Base-by-base conservation (phyloP, 768 basidiomycete genomes). In the Lactarius vividus region DNA sequence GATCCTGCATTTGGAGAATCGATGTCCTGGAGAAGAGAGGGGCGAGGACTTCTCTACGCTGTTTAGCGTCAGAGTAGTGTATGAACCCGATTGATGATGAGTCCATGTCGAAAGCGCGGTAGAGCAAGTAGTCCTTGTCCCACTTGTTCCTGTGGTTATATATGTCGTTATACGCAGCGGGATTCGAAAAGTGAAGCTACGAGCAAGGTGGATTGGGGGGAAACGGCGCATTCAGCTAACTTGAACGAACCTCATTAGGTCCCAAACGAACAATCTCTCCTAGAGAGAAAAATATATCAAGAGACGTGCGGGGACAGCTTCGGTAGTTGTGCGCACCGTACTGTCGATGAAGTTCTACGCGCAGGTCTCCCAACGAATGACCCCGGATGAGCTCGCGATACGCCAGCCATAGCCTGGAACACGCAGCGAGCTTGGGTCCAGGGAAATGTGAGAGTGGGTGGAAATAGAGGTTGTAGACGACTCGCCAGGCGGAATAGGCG, bases 71-170 rank as follows among this genome's bases (percentile, higher is more conserved):
- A 23, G 44, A 46, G 10, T 46, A 46, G 44, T 11, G 20, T 23
- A 20, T 46, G 44, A 46, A 23, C 9, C 44, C 44, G 44, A 46
- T n/a, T 18, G 59, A 1, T 8, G 39, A 15, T 3, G 59, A 29
- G 29, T 61, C 59, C 59, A 31, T n/a, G 59, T 61, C 59, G 29
- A 52, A 61, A 23, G 44, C 59, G 42, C 44, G 29, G 31, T 61
- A 61, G 9, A 46, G 44, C 4, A 46, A 23, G n/a, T 9, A 4
- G n/a, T 46, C 44, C 44, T 46, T 46, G n/a, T 46, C 44, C 44
- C 44, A 46, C n/a, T 46, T 46, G 44, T 46, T 23, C 44, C 4
- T 46, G 44, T n/a, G 9, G n/a, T 46, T 46, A 49, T 49, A 49
- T 49, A 13, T 49, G 46, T 49, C 11, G 46, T 26, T 49, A 23